A percentile compares a stretch with the other conserved stretches of the same genome.
Conservation (phyloP, 306 rosid genomes). For the Malus fusca region DNA sequence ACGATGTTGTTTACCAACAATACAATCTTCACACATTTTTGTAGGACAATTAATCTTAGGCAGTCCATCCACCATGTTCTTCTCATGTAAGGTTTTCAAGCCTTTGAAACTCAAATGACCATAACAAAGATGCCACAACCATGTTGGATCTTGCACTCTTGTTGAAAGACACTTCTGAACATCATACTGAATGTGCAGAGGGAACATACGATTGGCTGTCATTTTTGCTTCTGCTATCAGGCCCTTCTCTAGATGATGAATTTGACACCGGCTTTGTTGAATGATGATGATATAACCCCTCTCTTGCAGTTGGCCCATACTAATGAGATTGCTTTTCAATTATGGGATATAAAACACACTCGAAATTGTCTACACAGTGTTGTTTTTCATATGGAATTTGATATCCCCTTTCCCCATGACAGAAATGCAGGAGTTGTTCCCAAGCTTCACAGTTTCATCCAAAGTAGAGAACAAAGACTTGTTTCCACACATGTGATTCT, state of each 20-base stretch:
- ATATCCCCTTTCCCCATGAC: neutral
- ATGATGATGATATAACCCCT: neutral
- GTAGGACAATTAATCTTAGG: too few species aligned
- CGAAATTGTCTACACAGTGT: neutral
- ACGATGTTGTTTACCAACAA: neutral
- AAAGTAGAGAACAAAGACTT: neutral
- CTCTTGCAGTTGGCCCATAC: neutral
- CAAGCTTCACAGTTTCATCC: neutral
- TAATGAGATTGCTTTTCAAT: neutral
- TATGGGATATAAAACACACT: neutral
- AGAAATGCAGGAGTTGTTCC: neutral
- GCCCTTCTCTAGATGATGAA: neutral
- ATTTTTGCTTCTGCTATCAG: neutral
- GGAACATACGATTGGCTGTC: neutral
- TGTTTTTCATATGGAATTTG: neutral
- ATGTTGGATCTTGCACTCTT: neutral
- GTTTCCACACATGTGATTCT: slow-evolving; percentile 4
- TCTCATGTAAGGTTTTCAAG: neutral
- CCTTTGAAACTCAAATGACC: neutral
- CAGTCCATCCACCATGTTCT: too few species aligned
- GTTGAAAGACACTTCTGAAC: neutral
- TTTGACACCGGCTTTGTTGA: neutral
- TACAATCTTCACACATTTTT: neutral
- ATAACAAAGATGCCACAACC: neutral
- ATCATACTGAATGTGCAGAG: too few species aligned